Percentiles rank a stretch among this genome's conserved stretches.
Evolutionary conservation across 306 rosid genomes (phyloP).

Genomic region (Cicer chorassanicum): DNA sequence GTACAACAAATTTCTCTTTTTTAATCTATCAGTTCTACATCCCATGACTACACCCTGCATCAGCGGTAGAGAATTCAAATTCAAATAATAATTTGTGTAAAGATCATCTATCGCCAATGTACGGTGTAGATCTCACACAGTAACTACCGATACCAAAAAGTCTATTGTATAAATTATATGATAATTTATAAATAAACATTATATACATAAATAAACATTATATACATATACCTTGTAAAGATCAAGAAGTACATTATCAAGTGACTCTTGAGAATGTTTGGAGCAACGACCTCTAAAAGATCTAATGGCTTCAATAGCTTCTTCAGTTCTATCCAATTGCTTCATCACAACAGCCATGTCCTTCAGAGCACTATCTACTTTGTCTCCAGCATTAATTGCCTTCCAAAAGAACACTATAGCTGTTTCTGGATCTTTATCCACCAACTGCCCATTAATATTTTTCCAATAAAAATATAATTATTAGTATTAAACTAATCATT

Average conservation of each 20-base stretch:
- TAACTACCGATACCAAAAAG: not conserved
- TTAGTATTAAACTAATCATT: too few species aligned
- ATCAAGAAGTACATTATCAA: conserved; percentile 88
- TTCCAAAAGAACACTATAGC: conserved; percentile 79
- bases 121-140: not conserved
- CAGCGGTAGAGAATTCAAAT: too few species aligned
- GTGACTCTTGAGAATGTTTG: conserved; percentile 85
- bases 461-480: too few species aligned
- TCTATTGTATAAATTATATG: not conserved
- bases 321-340: conserved; percentile 80
- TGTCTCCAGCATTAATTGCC: conserved; percentile 89
- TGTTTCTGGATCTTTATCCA: conserved; percentile 79
- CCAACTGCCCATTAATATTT: conserved; percentile 51
- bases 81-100: too few species aligned
- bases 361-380: conserved; percentile 84
- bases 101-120: too few species aligned
- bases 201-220: not conserved
- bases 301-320: conserved; percentile 89
- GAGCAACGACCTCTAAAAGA: conserved; percentile 72
- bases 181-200: not conserved
- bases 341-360: conserved; percentile 98
- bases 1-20: too few species aligned
- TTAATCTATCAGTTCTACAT: too few species aligned
- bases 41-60: too few species aligned
- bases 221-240: conserved; percentile 70